Base-by-base conservation (phyloP, 768 basidiomycete genomes). In the Pleurotus platypus region DNA sequence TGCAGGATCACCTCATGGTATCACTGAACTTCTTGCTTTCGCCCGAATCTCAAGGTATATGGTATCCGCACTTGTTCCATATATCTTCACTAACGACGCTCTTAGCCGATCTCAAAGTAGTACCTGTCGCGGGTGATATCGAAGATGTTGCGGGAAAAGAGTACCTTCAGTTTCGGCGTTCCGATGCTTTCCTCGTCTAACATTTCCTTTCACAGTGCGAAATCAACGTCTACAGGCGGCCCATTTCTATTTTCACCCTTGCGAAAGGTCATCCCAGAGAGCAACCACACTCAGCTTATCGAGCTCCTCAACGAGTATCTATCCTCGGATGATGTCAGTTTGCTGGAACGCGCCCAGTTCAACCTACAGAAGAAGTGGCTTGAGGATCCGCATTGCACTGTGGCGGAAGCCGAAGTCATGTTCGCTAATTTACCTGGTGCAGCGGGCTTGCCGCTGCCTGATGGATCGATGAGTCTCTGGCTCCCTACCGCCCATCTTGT, bases 1-100 rank as follows among this genome's bases (percentile, higher is more conserved):
- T 79, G 18, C 55, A 56, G 6, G 60, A 63, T 30, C 59, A 56
- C 26, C 58, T 63, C 45, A 61, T 55, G 53, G 42, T 39, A 56
- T 58, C 13, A 59, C 51, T 27, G 55, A 61, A 24, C 56, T 57
- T 43, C 61, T 61, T 55, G 48, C 57, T 62, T 22, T 35, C 22
- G 20, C 51, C 51, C 15, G 51, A 39, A 54, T 27, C 51, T 2
- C 16, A n/a, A 54, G 51, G 51, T 54, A 26, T 16, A 15, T 24
- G 27, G 27, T 30, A 30, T 30, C 4, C 8, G 27, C 27, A 27
- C 5, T 18, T 18, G 8, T 6, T 30, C 27, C 27, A 30, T 30
- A 7, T 30, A 30, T 30, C 27, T 30, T 30, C 4, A 5, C 27
- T 30, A 30, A 30, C 27, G 27, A 5, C 5, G 27, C 27, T 30